Evolutionary conservation across 2,329 filamentous ascomycete genomes (phyloP).

Genomic region (Ophiostoma ulmi): DNA sequence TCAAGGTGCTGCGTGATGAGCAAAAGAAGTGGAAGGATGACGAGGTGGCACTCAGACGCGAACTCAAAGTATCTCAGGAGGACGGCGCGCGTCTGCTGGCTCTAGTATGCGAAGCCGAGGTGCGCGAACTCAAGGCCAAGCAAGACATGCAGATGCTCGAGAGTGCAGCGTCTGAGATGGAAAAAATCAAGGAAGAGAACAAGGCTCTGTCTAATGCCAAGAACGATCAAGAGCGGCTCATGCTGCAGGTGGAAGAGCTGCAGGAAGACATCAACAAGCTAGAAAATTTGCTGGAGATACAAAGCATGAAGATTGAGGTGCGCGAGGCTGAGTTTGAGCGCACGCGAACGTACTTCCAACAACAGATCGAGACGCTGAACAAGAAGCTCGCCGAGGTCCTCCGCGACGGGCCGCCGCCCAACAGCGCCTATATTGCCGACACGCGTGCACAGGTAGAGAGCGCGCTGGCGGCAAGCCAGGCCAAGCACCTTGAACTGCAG

Average conservation of each 20-base stretch:
- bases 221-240: constrained; percentile 48
- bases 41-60: constrained; percentile 51
- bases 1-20: constrained; percentile 63
- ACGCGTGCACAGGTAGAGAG: constrained; percentile 41
- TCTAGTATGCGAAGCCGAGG: constrained; percentile 64
- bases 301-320: constrained; percentile 54
- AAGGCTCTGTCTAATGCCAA: constrained; percentile 56
- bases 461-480: constrained; percentile 47
- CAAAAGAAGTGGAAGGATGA: constrained; percentile 60
- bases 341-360: constrained; percentile 42
- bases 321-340: constrained; percentile 45
- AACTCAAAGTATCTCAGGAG: constrained; percentile 52
- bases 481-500: constrained; percentile 51
- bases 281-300: constrained; percentile 53
- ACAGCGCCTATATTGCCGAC: constrained; percentile 22
- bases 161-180: constrained; percentile 57
- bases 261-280: constrained; percentile 56
- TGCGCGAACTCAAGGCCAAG: constrained; percentile 58
- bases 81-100: constrained; percentile 62
- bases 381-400: constrained; percentile 40
- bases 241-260: constrained; percentile 57
- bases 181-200: constrained; percentile 55
- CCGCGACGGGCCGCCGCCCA: constrained; percentile 4
- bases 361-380: constrained; percentile 46
- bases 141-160: constrained; percentile 43